Conservation (phyloP, 768 basidiomycete species). For the Mycena vulgaris region DNA sequence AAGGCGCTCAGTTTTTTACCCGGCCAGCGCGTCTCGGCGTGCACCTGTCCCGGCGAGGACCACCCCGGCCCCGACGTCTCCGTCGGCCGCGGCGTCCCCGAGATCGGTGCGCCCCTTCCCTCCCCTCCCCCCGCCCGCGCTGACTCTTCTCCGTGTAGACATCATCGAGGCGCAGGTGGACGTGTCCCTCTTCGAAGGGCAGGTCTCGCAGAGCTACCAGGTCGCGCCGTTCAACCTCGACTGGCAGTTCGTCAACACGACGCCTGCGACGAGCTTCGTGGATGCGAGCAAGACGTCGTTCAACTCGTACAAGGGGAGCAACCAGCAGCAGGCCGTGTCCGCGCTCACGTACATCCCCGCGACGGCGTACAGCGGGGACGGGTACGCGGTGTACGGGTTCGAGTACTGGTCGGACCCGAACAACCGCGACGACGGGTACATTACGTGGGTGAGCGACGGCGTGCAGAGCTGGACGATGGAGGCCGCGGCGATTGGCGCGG, state of each 20-base stretch:
- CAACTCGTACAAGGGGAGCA: slow-evolving; percentile 81
- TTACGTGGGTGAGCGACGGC: slow-evolving; percentile 87
- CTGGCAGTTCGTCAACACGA: slow-evolving; percentile 72
- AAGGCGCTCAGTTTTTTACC: slow-evolving; percentile 81
- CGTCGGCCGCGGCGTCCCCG: slow-evolving; percentile 86
- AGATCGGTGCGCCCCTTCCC: slow-evolving; percentile 67
- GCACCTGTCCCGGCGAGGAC: slow-evolving; percentile 88
- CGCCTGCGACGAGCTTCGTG: slow-evolving; percentile 68
- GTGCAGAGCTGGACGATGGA: slow-evolving; percentile 80
- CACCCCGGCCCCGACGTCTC: slow-evolving; percentile 88
- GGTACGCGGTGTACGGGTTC: slow-evolving; percentile 77
- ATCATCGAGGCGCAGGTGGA: slow-evolving; percentile 89
- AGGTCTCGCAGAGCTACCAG: slow-evolving; percentile 88
- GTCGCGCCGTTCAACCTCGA: slow-evolving; percentile 83
- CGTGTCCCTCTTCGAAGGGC: slow-evolving; percentile 61
- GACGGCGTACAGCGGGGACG: slow-evolving; percentile 68
- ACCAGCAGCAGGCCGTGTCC: slow-evolving; percentile 83
- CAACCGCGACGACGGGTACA: slow-evolving; percentile 76
- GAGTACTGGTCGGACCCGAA: slow-evolving; percentile 88
- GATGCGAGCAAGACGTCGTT: slow-evolving; percentile 65
- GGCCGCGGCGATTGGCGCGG: slow-evolving; percentile 76
- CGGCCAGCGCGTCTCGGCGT: slow-evolving; percentile 89
- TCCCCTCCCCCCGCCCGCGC: neutral
- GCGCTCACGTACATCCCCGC: slow-evolving; percentile 71
- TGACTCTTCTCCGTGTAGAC: slow-evolving; percentile 47